Evolutionary conservation across 2,329 filamentous ascomycete genomes (phyloP).

Genomic region (Penicillium brasilianum): DNA sequence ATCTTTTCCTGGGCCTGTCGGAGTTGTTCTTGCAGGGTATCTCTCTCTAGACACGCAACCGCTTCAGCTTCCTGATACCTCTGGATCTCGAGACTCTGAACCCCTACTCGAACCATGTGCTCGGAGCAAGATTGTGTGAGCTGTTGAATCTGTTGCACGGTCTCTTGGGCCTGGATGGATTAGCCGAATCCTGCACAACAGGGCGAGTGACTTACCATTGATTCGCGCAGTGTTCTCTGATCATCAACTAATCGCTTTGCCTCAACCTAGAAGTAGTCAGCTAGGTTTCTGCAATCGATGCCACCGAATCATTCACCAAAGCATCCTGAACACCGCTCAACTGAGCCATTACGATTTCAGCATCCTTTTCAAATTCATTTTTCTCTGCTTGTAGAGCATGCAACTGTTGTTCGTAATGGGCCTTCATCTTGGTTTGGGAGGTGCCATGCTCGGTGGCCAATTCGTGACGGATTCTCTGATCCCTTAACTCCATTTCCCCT

Average conservation of each 20-base stretch:
- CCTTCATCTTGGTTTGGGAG: conserved; percentile 37
- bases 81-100: conserved; percentile 27
- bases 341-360: conserved; percentile 25
- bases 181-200: conserved; percentile 11
- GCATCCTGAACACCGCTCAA: conserved; percentile 27
- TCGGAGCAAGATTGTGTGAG: conserved; percentile 24
- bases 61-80: conserved; percentile 31
- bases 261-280: conserved; percentile 31
- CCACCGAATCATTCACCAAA: conserved; percentile 30
- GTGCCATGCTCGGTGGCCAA: conserved; percentile 37
- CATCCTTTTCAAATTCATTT: conserved; percentile 24
- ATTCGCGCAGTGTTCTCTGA: conserved; percentile 18
- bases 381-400: conserved; percentile 37
- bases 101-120: conserved; percentile 15
- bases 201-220: conserved; percentile 24
- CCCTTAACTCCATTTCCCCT: conserved; percentile 28
- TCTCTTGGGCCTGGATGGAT: conserved; percentile 29
- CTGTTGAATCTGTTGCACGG: conserved; percentile 25
- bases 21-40: conserved; percentile 26
- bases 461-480: conserved; percentile 38
- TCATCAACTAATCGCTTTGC: conserved; percentile 20
- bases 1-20: conserved; percentile 29
- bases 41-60: conserved; percentile 22
- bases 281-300: not conserved
- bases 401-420: conserved; percentile 37